Evolutionary conservation across 116 monocot species (phyloP).

Genomic region (Cymodocea nodosa): DNA sequence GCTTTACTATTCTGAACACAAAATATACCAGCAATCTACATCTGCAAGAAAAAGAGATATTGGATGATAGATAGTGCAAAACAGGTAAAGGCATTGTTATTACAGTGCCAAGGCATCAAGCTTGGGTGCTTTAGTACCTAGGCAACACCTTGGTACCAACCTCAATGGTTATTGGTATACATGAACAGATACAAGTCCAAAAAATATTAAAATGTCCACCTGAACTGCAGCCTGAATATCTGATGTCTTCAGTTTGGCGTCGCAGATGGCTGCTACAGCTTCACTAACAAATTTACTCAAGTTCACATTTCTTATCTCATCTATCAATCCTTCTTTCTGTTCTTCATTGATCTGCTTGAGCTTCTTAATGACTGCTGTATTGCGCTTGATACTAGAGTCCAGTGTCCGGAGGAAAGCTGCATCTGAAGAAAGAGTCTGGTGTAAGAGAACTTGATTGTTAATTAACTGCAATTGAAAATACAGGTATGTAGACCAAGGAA

Average conservation of each 20-base stretch:
- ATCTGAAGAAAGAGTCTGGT: slow-evolving; percentile 34
- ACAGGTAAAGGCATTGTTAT: no score
- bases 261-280: slow-evolving; percentile 91
- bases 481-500: not conserved
- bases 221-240: slow-evolving; percentile 97
- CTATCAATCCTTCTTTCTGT: slow-evolving; percentile 70
- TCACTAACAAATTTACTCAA: slow-evolving; percentile 99
- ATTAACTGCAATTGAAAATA: not conserved
- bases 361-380: slow-evolving; percentile 91
- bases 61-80: no score
- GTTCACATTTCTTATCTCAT: slow-evolving; percentile 86
- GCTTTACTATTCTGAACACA: no score
- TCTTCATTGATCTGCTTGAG: slow-evolving; percentile 92
- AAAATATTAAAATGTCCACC: slow-evolving; percentile 23
- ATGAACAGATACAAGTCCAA: not conserved
- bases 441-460: not conserved
- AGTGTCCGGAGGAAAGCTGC: slow-evolving; percentile 69
- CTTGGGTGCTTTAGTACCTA: no score
- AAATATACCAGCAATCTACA: no score
- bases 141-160: no score
- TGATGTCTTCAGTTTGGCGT: slow-evolving; percentile 75
- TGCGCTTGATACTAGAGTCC: slow-evolving; percentile 88
- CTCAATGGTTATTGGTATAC: no score
- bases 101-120: no score
- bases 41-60: no score